Base-by-base conservation (phyloP, 2,329 filamentous ascomycete genomes). In the Trichoderma simmonsii region DNA sequence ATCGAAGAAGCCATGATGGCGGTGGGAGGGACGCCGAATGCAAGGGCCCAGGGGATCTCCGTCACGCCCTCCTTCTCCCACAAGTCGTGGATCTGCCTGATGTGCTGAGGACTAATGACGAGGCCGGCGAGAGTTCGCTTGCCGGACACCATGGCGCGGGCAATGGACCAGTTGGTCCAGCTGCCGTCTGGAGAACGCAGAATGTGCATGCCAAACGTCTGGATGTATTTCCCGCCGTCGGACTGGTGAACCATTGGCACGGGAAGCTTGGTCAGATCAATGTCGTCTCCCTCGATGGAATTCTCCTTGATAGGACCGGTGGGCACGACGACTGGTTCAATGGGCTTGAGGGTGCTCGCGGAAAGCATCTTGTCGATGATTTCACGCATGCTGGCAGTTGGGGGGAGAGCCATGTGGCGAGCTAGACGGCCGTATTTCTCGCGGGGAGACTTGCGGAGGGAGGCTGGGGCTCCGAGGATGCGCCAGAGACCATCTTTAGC, bases 1-100 rank as follows among this genome's bases (percentile, higher is more conserved):
- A 86, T 85, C 30, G 79, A 80, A 0, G 84, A 78, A 0, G 84
- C 85, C 79, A 88, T 85, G 51, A 83, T 83, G 1, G 85, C 85
- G 0, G 82, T 83, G 0, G 86, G 86, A 0, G 86, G 86, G 0
- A 84, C 85, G 4, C 86, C 86, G 39, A 87, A 81, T 0, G 79
- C 80, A 15, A 86, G 66, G 3, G 85, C 83, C 82, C 82, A 87
- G 0, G 85, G 85, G 14, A 85, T 34, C 11, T 65, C 79, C 48
- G 87, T 83, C 26, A 80, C 79, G 4, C 84, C 83, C 9, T 78
- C 77, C 62, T 83, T 80, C 71, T 82, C 81, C 85, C 85, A 88
- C 79, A 81, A 78, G 68, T 86, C 77, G 15, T 82, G 79, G 26
- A 88, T 86, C 36, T 82, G 78, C 75, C 80, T 82, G 71, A 85